Percentiles rank a stretch among this genome's conserved stretches.
Evolutionary conservation across 495 filamentous ascomycete species (phyloP).

Genomic region (Aspergillus wentii): DNA sequence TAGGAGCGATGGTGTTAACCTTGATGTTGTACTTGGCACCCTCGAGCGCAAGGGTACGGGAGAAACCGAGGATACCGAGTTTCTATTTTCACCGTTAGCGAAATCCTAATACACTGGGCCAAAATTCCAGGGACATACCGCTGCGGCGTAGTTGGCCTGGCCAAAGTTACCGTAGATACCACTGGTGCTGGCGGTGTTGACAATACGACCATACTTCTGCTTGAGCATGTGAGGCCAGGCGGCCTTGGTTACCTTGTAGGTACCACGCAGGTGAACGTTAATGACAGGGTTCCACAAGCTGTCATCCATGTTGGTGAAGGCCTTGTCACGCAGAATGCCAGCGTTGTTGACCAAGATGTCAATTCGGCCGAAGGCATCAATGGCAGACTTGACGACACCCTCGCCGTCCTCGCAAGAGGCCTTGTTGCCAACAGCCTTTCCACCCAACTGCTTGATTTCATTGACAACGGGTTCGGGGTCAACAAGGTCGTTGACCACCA

Average conservation of each 20-base stretch:
- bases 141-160: constrained; percentile 95
- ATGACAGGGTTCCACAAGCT: constrained; percentile 88
- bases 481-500: constrained; percentile 92
- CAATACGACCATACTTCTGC: constrained; percentile 95
- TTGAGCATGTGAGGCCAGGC: constrained; percentile 98
- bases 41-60: constrained; percentile 86
- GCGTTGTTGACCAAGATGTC: constrained; percentile 97
- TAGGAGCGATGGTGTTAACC: constrained; percentile 97
- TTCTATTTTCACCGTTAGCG: constrained; percentile 46
- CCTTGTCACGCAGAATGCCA: constrained; percentile 95
- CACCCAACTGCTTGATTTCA: constrained; percentile 87
- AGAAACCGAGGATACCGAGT: constrained; percentile 91
- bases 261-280: constrained; percentile 88
- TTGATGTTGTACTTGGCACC: constrained; percentile 97
- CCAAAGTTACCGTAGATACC: constrained; percentile 99
- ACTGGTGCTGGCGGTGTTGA: constrained; percentile 94
- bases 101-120: neutral
- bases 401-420: constrained; percentile 93
- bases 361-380: constrained; percentile 89
- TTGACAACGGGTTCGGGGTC: constrained; percentile 90
- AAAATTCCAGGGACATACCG: constrained; percentile 47
- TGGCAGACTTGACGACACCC: constrained; percentile 83
- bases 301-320: constrained; percentile 96
- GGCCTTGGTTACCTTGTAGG: constrained; percentile 95
- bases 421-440: constrained; percentile 90